These are phyloP conservation scores for Pestalotiopsis sp. DNA, from an alignment of 2,329 filamentous ascomycete species.

Conservation along the genomic window DNA sequence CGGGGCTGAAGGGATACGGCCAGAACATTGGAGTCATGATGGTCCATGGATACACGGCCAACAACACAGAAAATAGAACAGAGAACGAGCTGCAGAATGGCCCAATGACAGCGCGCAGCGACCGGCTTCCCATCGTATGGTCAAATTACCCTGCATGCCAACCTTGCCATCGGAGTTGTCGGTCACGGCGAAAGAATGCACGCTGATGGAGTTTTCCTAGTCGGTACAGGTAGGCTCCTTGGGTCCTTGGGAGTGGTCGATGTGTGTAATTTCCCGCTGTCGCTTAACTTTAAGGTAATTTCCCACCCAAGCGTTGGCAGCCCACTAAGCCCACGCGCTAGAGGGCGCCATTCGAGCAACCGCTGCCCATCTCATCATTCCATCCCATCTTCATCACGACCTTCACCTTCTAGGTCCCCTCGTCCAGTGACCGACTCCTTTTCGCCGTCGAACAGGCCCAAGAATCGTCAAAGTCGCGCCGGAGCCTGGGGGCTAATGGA, in stretches of 20 bases:
- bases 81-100: not conserved
- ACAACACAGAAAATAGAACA: not conserved
- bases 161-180: constrained; percentile 2
- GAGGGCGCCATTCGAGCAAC: constrained; percentile 1
- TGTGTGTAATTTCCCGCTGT: constrained; percentile 26
- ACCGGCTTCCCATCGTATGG: not conserved
- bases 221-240: not conserved
- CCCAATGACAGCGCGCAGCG: not conserved
- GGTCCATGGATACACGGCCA: not conserved
- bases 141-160: constrained; percentile 4
- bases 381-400: not conserved
- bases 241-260: not conserved
- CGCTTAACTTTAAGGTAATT: constrained; percentile 33
- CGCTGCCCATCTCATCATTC: constrained; percentile 3
- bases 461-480: not conserved
- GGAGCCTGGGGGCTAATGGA: not conserved
- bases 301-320: constrained; percentile 21
- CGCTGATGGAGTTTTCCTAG: not conserved
- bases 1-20: not conserved
- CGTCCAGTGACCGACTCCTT: not conserved
- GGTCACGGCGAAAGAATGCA: constrained; percentile 3
- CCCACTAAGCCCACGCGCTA: constrained; percentile 4
- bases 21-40: not conserved
- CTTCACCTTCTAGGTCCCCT: not conserved
- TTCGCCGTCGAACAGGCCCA: not conserved